Conservation (phyloP, 2,329 filamentous ascomycete genomes). For the Pseudogymnoascus sp. region DNA sequence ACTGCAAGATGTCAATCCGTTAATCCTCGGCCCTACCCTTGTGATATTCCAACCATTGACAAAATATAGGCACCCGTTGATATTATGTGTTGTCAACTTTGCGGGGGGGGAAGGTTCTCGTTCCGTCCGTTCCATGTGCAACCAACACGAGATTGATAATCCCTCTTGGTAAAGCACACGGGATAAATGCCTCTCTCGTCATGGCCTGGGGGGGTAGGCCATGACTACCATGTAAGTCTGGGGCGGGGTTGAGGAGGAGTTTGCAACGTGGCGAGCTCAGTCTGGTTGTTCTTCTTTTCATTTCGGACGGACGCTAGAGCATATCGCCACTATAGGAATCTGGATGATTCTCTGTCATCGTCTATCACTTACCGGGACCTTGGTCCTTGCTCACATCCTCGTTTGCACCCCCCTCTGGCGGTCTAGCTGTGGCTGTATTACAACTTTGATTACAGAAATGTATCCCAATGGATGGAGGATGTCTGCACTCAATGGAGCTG, state of each 20-base stretch:
- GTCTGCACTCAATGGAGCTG: not conserved
- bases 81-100: slow-evolving; percentile 7
- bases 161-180: slow-evolving; percentile 6
- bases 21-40: slow-evolving; percentile 6
- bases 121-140: slow-evolving; percentile 4
- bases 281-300: slow-evolving; percentile 1
- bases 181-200: slow-evolving; percentile 1
- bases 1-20: slow-evolving; percentile 7
- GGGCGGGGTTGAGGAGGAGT: not conserved
- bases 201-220: not conserved
- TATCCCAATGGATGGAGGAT: not conserved
- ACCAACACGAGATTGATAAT: slow-evolving; percentile 8
- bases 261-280: slow-evolving; percentile 5
- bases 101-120: not conserved
- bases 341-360: slow-evolving; percentile 3
- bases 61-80: slow-evolving; percentile 5
- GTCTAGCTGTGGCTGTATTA: not conserved
- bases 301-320: not conserved
- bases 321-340: slow-evolving; percentile 6
- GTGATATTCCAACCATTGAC: slow-evolving; percentile 4
- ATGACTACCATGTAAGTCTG: slow-evolving; percentile 1
- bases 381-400: not conserved
- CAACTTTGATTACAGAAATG: not conserved
- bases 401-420: not conserved
- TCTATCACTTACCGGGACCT: not conserved